Conservation (phyloP, 2,329 filamentous ascomycete genomes). For the Dryadomyces quercivorus region DNA sequence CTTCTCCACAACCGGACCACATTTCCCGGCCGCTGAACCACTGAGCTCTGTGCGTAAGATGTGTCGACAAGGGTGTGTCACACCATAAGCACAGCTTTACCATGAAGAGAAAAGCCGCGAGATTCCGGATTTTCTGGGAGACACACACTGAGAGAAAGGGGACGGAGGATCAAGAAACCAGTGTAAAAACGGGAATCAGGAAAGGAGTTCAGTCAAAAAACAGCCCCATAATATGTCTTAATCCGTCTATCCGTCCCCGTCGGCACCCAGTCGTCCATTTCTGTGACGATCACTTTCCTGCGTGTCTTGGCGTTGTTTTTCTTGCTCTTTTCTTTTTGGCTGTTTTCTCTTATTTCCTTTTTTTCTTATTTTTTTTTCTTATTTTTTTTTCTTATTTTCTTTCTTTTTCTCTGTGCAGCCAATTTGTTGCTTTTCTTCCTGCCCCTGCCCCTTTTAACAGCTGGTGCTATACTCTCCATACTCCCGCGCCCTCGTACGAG, state of each 20-base stretch:
- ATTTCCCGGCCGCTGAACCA: neutral
- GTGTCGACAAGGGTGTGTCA: slow-evolving; percentile 6
- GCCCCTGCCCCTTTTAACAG: neutral
- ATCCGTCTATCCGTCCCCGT: too few relatives aligned
- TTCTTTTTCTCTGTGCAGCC: neutral
- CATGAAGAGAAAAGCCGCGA: neutral
- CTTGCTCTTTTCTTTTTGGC: neutral
- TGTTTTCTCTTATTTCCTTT: neutral
- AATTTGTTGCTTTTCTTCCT: neutral
- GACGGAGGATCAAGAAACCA: neutral
- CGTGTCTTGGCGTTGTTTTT: neutral
- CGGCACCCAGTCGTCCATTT: too few relatives aligned
- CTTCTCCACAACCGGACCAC: neutral
- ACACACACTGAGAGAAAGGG: neutral
- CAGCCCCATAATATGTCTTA: too few relatives aligned
- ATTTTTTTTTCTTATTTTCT: neutral
- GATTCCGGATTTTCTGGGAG: neutral
- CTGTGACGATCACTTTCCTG: neutral
- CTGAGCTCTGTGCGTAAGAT: neutral
- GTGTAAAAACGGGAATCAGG: neutral
- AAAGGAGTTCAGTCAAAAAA: neutral
- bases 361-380: neutral
- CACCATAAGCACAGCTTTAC: slow-evolving; percentile 6
- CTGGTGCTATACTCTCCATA: neutral
- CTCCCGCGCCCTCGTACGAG: neutral